These are phyloP conservation scores for Globisporangium carolinianum DNA, from an alignment of 352 stramenopile genomes.

Conservation along the genomic window DNA sequence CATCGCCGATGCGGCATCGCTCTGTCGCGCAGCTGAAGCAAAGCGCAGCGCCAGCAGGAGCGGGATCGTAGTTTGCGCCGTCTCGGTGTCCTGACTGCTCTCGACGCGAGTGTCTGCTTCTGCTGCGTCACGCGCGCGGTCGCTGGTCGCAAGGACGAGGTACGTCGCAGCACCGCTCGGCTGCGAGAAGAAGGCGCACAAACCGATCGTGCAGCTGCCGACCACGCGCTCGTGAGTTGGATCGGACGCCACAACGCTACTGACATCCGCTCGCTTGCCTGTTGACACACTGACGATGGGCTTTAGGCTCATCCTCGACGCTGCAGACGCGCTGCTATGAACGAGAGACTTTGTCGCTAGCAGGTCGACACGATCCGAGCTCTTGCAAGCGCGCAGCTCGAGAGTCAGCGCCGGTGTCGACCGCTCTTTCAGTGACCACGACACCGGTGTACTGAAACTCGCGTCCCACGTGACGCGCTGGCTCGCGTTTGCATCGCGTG, in stretches of 20 bases:
- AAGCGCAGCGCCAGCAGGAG: slow-evolving; percentile 5
- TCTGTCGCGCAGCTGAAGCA: background rate
- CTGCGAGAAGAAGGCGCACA: slow-evolving; percentile 7
- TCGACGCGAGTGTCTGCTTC: background rate
- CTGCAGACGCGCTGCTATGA: background rate
- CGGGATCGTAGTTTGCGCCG: background rate
- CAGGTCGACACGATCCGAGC: background rate
- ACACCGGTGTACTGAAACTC: background rate
- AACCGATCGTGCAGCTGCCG: background rate
- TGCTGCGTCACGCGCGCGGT: background rate
- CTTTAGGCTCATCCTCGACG: background rate
- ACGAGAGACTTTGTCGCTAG: background rate
- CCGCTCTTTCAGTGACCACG: slow-evolving; percentile 9
- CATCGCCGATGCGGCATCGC: no score
- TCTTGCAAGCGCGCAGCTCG: background rate
- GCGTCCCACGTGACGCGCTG: slow-evolving; percentile 6
- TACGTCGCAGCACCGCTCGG: background rate
- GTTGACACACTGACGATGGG: background rate
- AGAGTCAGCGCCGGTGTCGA: background rate
- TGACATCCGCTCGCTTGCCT: background rate
- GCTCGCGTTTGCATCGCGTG: background rate
- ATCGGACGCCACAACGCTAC: no score
- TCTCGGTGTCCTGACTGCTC: background rate
- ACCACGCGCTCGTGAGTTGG: background rate
- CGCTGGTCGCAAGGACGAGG: slow-evolving; percentile 2